Evolutionary conservation across 1,284 basidiomycete species (phyloP), one percentile per base, ranked within the genome.

Genomic region (Phlebopus sp.): DNA sequence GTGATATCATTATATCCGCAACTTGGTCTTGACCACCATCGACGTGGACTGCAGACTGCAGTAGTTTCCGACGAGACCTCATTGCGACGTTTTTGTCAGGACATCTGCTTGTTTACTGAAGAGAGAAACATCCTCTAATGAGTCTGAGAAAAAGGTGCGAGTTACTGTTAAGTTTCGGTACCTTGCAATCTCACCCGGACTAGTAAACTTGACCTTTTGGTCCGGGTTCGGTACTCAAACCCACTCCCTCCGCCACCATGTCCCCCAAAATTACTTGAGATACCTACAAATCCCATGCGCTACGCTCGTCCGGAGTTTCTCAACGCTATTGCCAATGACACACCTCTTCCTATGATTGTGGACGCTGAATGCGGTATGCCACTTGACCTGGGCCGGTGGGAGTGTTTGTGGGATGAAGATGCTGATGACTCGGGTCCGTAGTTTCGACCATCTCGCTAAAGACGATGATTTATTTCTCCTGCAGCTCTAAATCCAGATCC

Each of bases 331-430:
- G 87, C 89, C 1, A 82, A 85, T 42, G 88, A 90, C 39, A 82
- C 84, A 5, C 86, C 87, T 0, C 66, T 96, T 9, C 92, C 94
- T 0, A 92, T 97, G 90, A 86, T 97, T 51, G 86, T 96, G 1
- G 94, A 97, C 59, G 88, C 90, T 1, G 94, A 97, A 65, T 86
- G 87, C 60, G 94, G 94, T 1, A 95, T 97, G 92, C 92, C 93
- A 0, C 70, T 97, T 18, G 90, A 97, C 63, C 69, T 96, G 41
- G 86, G 88, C 18, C 77, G 78, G 51, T 94, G 84, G 76, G 85
- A 89, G 41, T 87, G 82, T 30, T 69, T 92, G 15, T 92, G 92
- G 90, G 85, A 89, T 45, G 87, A 90, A 38, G 78, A 78, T 39
- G 84, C 74, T 9, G 78, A 85, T 59, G 84, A 88, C 65, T 75